These are phyloP conservation scores for Chiua sp. DNA, from an alignment of 1,284 basidiomycete genomes.

Conservation along the genomic window DNA sequence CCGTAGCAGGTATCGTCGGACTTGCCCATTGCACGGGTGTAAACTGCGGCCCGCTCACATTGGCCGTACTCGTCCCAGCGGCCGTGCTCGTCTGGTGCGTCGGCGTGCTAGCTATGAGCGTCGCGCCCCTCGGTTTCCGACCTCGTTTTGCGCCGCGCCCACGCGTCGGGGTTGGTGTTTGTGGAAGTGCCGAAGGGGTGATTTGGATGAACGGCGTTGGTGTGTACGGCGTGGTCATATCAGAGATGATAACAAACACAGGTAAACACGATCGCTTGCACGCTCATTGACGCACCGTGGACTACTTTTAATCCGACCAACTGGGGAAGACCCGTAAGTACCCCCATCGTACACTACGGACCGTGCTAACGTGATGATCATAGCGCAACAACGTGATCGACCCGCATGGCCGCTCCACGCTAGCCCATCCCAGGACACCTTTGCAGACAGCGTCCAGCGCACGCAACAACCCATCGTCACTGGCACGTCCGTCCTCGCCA, in stretches of 20 bases:
- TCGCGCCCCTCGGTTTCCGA: conserved; percentile 57
- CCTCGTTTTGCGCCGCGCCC: conserved; percentile 52
- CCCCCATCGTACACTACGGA: not conserved
- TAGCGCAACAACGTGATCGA: conserved; percentile 78
- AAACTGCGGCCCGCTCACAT: conserved; percentile 32
- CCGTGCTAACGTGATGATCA: conserved; percentile 4
- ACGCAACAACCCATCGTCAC: conserved; percentile 96
- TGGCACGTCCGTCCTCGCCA: conserved; percentile 93
- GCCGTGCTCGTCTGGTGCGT: conserved; percentile 20
- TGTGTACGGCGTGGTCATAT: conserved; percentile 32
- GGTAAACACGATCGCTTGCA: conserved; percentile 35
- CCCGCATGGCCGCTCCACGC: conserved; percentile 73
- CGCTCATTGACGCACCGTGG: conserved; percentile 51
- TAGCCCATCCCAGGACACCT: conserved; percentile 61
- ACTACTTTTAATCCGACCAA: conserved; percentile 74
- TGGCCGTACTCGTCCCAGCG: not conserved
- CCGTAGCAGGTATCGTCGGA: conserved; percentile 22
- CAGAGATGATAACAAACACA: conserved; percentile 15
- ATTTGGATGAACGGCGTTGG: conserved; percentile 17
- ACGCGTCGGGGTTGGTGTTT: conserved; percentile 39
- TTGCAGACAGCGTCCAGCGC: conserved; percentile 68
- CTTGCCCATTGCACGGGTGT: conserved; percentile 49
- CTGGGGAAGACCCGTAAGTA: conserved; percentile 78
- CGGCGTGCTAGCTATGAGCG: conserved; percentile 30
- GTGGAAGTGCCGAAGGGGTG: not conserved